Conservation (phyloP, 2,329 filamentous ascomycete species). For the Claviceps monticola region DNA sequence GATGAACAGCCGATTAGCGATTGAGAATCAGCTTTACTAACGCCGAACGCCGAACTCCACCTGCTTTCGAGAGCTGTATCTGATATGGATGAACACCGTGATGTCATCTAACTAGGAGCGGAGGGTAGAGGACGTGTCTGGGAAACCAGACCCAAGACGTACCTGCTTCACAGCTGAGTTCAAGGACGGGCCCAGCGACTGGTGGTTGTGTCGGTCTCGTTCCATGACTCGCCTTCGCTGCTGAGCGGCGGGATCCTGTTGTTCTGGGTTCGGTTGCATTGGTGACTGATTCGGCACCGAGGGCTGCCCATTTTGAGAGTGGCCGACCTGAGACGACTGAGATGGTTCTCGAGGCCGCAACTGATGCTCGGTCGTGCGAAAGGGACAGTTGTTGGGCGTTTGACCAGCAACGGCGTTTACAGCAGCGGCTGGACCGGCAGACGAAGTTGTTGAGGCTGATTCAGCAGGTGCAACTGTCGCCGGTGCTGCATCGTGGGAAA, state of each 20-base stretch:
- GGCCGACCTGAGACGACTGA: not conserved
- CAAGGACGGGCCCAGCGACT: slow-evolving; percentile 52
- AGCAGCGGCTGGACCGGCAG: slow-evolving; percentile 3
- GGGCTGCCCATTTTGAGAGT: slow-evolving; percentile 6
- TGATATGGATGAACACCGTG: not conserved
- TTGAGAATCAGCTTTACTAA: not conserved
- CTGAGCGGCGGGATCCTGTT: slow-evolving; percentile 10
- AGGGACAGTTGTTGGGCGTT: not conserved
- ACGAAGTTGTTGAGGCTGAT: not conserved
- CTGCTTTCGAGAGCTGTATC: not conserved
- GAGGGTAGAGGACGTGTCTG: not conserved
- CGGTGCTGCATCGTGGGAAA: not conserved
- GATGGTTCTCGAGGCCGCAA: slow-evolving; percentile 8
- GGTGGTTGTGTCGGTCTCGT: slow-evolving; percentile 43
- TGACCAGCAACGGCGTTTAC: not conserved
- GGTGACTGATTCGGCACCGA: slow-evolving; percentile 6
- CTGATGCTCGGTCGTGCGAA: not conserved
- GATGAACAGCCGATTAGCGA: not conserved
- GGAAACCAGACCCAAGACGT: slow-evolving; percentile 15
- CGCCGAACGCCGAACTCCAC: not conserved
- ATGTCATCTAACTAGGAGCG: not conserved
- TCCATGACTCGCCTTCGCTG: slow-evolving; percentile 16
- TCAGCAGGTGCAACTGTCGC: not conserved
- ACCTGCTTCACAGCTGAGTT: slow-evolving; percentile 58
- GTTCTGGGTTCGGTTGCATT: slow-evolving; percentile 6